Conservation (phyloP, 164 flowering plant genomes). For the Umbilicus rupestris region DNA sequence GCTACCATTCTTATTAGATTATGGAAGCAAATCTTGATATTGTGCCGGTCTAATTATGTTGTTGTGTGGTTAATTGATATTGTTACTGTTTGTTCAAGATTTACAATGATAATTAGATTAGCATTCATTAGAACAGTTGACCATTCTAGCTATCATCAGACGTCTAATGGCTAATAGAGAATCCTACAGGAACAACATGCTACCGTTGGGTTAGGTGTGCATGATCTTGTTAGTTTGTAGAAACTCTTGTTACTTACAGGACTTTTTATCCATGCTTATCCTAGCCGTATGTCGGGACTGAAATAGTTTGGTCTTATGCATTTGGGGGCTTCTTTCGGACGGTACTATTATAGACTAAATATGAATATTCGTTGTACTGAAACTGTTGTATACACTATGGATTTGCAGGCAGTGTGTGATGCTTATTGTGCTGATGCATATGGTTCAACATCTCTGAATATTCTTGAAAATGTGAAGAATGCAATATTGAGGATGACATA, state of each 20-base stretch:
- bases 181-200: neutral
- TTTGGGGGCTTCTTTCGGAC: neutral
- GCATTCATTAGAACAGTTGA: neutral
- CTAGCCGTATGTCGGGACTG: neutral
- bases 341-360: neutral
- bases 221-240: neutral
- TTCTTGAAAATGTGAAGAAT: constrained; percentile 62
- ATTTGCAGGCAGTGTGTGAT: constrained; percentile 60
- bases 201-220: neutral
- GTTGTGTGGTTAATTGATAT: neutral
- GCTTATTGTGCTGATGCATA: constrained; percentile 75
- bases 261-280: neutral
- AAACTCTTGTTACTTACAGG: neutral
- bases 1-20: constrained; percentile 14
- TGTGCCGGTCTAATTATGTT: neutral
- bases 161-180: neutral
- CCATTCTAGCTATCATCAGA: neutral
- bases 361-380: neutral
- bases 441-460: constrained; percentile 56
- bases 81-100: neutral
- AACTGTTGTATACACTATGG: constrained; percentile 1
- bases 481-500: constrained; percentile 83
- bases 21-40: neutral
- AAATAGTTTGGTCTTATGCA: neutral
- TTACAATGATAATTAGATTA: neutral